phyloP scores from a whole-genome alignment of 1,284 basidiomycete genomes.

The Boletus smithii region DNA sequence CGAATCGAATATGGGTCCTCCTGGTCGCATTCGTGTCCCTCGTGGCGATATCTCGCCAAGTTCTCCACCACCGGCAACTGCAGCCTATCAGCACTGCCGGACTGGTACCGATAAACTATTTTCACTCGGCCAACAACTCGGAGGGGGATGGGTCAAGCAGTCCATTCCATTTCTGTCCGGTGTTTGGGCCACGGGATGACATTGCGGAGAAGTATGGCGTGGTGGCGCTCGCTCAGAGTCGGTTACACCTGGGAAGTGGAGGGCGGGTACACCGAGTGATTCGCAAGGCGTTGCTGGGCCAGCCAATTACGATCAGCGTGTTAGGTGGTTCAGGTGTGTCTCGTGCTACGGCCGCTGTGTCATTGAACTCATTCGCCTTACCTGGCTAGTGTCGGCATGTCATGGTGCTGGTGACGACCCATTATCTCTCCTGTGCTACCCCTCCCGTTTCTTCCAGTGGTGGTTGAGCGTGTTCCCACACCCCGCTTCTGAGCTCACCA shows the following conservation, averaged over 20 bases:
- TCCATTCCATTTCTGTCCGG: constrained; percentile 89
- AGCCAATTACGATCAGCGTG: constrained; percentile 87
- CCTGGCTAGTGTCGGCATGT: constrained; percentile 74
- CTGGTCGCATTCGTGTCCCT: constrained; percentile 53
- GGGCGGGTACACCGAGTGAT: constrained; percentile 81
- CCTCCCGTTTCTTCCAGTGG: constrained; percentile 89
- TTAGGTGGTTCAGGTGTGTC: constrained; percentile 83
- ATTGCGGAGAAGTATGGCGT: constrained; percentile 77
- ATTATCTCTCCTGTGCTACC: constrained; percentile 82
- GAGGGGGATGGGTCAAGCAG: constrained; percentile 47
- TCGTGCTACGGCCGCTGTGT: background rate
- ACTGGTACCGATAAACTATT: constrained; percentile 66
- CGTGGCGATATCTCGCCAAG: constrained; percentile 59
- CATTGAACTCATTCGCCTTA: background rate
- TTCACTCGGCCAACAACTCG: constrained; percentile 42
- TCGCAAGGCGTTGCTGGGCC: constrained; percentile 79
- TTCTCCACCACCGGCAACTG: constrained; percentile 39
- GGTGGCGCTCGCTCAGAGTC: constrained; percentile 71
- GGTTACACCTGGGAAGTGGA: constrained; percentile 80
- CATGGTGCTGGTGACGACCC: constrained; percentile 93
- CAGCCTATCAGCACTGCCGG: constrained; percentile 45
- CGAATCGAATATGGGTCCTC: constrained; percentile 71
- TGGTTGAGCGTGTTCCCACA: constrained; percentile 94
- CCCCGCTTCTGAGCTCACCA: constrained; percentile 91
- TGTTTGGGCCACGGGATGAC: constrained; percentile 78